Conservation (phyloP, 169 alveolate species). For the Cryptosporidium viatorum region DNA sequence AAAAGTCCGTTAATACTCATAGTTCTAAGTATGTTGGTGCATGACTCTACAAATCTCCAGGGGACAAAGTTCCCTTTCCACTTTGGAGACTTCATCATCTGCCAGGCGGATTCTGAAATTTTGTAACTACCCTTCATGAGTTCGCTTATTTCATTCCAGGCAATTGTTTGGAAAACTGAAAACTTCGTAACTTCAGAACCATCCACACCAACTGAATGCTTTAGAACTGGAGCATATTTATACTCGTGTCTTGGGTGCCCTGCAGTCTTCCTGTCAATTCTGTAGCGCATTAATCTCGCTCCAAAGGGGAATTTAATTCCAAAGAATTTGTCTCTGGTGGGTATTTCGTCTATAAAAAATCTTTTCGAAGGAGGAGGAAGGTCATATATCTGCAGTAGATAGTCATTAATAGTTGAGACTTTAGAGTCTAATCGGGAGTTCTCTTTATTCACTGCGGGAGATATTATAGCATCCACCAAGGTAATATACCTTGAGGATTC, state of each 20-base stretch:
- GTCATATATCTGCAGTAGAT: slow-evolving; percentile 21
- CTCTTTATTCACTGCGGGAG: not conserved
- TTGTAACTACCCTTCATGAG: slow-evolving; percentile 9
- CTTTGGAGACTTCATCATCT: slow-evolving; percentile 14
- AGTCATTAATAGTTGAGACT: not conserved
- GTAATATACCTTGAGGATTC: slow-evolving; percentile 9
- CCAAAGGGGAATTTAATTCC: slow-evolving; percentile 65
- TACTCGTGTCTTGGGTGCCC: slow-evolving; percentile 70
- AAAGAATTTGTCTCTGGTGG: slow-evolving; percentile 30
- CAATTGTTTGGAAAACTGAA: slow-evolving; percentile 52
- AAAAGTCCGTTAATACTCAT: slow-evolving; percentile 38
- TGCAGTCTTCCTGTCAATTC: slow-evolving; percentile 48
- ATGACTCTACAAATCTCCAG: slow-evolving; percentile 73
- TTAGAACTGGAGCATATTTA: slow-evolving; percentile 33
- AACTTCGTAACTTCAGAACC: slow-evolving; percentile 61
- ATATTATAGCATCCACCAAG: slow-evolving; percentile 15
- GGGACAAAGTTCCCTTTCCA: slow-evolving; percentile 69
- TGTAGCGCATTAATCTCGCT: slow-evolving; percentile 48
- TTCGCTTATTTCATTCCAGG: slow-evolving; percentile 39
- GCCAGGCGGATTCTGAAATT: slow-evolving; percentile 63
- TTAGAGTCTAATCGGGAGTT: not conserved
- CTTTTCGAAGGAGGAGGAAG: slow-evolving; percentile 51
- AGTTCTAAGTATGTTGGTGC: slow-evolving; percentile 62
- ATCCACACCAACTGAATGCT: slow-evolving; percentile 73
- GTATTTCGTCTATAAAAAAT: slow-evolving; percentile 23